Base-by-base conservation (phyloP, 768 basidiomycete genomes). In the Rhizopogon vinicolor region DNA sequence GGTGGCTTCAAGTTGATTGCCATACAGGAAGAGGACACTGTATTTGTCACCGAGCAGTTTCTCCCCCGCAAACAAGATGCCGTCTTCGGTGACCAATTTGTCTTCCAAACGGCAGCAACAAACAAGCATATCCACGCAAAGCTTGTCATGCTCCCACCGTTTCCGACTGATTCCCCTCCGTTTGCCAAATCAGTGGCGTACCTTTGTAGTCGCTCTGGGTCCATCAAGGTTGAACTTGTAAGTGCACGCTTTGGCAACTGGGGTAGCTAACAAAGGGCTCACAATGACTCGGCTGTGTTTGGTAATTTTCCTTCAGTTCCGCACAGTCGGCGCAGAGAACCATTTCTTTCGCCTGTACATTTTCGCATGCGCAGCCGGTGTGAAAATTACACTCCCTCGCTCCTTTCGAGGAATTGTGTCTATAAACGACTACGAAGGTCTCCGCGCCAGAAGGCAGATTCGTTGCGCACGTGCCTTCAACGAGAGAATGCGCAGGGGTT, bases 161-260 rank as follows among this genome's bases (percentile, higher is more conserved):
- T 62, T 28, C 59, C 67, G n/a, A 65, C 59, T 44, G 70, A 70
- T 45, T 35, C 40, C 42, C 58, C 62, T 19, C 64, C 70, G 1
- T 60, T 68, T 58, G 70, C 68, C n/a, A 70, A 71, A 57, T 70
- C 68, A 14, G 68, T 61, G 28, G 62, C 69, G 16, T 72, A 65
- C 59, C 53, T 70, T 57, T 66, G 69, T 16, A 70, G 62, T 52
- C 31, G 61, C 16, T 63, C 63, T 31, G 66, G 63, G n/a, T 43
- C 68, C 13, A 50, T 71, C 44, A 56, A 45, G 10, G 62, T 62
- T 44, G 55, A 55, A 29, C 58, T 70, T 44, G 70, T 72, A 44
- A 62, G 70, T 58, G 44, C 42, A 25, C 25, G 25, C 25, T 25
- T 25, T 39, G 22, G 46, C 52, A 33, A 29, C 46, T n/a, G 43